Base-by-base conservation (phyloP, 2,329 filamentous ascomycete species). In the Aspergillus tubingensis region DNA sequence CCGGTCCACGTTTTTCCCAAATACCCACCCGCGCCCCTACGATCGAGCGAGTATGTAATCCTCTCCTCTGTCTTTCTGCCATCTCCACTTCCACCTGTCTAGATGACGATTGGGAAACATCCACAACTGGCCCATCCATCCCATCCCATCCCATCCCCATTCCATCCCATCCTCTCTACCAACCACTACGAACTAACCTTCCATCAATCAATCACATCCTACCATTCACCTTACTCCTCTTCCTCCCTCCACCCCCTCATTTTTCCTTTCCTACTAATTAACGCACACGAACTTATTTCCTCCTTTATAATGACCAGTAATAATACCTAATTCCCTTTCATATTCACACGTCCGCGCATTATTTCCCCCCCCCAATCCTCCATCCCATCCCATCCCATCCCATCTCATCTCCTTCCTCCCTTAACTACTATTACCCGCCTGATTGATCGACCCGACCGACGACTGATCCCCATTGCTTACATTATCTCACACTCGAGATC, bases 51-150 rank as follows among this genome's bases (percentile, higher is more conserved):
- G 36, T 57, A 59, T 59, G 44, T 59, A 58, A 54, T 54, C 64
- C 59, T 59, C 59, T 59, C 47, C 53, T 57, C 61, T 53, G 38
- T 62, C 54, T 62, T 62, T 65, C 66, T 69, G 54, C 58, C 65
- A 68, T 72, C 70, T 72, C 70, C 72, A 74, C 71, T 67, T 62
- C 41, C 44, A 59, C 39, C 54, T 55, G 54, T 63, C 63, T 67
- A 64, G 62, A 72, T 74, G 72, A 74, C 70, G 70, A 71, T 62
- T 66, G 58, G 50, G 57, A 57, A 36, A 65, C 63, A 62, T 60
- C 57, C 60, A 60, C 56, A 19, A 39, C 48, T 57, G 27, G 54
- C 43, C 36, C 52, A 47, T 15, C n/a, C 8, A 47, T 19, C 23
- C 25, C 32, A 53, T 41, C 19, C 27, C 15, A 44, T 27, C 19